A percentile compares a stretch with the other conserved stretches of the same genome.
phyloP scores from a whole-genome alignment of 2,329 filamentous ascomycete genomes.

The Aspergillus japonicus region DNA sequence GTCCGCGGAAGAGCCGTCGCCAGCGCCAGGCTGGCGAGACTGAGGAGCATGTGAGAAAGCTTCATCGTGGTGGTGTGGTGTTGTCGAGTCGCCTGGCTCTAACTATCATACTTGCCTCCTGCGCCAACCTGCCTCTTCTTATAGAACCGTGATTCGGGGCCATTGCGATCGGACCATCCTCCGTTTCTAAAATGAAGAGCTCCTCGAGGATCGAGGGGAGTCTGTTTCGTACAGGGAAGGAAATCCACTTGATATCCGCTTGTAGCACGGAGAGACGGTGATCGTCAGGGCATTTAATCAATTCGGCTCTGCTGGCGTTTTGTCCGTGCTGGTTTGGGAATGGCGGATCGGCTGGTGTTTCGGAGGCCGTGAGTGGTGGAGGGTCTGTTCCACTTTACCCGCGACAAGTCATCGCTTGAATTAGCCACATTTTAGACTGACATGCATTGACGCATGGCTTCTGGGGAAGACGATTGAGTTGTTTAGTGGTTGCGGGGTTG shows the following conservation, averaged over 20 bases:
- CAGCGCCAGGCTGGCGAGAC: slow-evolving; percentile 20
- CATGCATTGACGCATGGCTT: background rate
- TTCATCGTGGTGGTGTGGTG: slow-evolving; percentile 17
- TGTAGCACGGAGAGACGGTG: background rate
- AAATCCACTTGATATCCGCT: background rate
- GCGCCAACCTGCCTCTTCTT: background rate
- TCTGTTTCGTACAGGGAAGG: background rate
- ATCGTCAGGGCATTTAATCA: slow-evolving; percentile 12
- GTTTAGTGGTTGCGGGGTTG: background rate
- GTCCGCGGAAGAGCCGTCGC: slow-evolving; percentile 16
- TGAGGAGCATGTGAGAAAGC: slow-evolving; percentile 13
- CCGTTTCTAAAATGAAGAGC: slow-evolving; percentile 18
- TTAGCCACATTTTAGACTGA: background rate
- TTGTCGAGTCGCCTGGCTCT: background rate
- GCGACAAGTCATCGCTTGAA: background rate
- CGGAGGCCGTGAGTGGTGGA: background rate
- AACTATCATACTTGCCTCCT: background rate
- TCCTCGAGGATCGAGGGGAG: background rate
- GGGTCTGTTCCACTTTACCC: background rate
- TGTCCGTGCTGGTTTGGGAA: slow-evolving; percentile 19
- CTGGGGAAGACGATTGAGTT: background rate
- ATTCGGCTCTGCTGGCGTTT: slow-evolving; percentile 14
- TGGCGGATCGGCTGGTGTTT: background rate
- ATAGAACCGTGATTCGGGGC: background rate
- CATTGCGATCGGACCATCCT: slow-evolving; percentile 11